Conservation (phyloP, 768 basidiomycete genomes). For the Tremella mesenterica region DNA sequence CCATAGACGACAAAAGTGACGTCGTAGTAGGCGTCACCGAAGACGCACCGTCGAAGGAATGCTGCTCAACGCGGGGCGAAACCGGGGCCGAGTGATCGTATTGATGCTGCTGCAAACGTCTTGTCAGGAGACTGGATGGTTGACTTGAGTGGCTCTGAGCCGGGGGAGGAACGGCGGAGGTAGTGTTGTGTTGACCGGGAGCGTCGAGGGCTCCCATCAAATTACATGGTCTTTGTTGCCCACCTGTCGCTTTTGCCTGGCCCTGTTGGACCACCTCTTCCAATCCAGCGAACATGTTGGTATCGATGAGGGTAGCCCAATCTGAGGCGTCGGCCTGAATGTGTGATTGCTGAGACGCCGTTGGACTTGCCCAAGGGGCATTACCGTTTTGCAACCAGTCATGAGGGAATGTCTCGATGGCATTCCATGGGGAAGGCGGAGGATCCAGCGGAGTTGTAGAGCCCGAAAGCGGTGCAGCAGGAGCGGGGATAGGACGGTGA, state of each 20-base stretch:
- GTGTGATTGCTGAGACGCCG: too few relatives aligned
- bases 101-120: slow-evolving; percentile 22
- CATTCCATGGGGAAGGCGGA: slow-evolving; percentile 26
- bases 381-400: background rate
- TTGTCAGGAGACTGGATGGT: slow-evolving; percentile 16
- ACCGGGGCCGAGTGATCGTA: background rate
- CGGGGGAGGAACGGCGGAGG: slow-evolving; percentile 3
- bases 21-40: slow-evolving; percentile 1
- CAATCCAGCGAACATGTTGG: slow-evolving; percentile 22
- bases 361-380: background rate
- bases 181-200: slow-evolving; percentile 3
- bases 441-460: slow-evolving; percentile 28
- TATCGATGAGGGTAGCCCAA: slow-evolving; percentile 9
- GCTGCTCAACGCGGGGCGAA: too few relatives aligned
- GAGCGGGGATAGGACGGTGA: slow-evolving; percentile 1
- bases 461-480: too few relatives aligned
- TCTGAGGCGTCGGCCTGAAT: background rate
- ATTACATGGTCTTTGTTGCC: slow-evolving; percentile 1
- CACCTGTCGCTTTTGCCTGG: slow-evolving; percentile 7
- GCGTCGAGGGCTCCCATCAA: background rate
- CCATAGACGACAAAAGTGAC: too few relatives aligned
- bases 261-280: slow-evolving; percentile 26
- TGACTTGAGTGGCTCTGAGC: background rate
- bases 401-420: slow-evolving; percentile 2
- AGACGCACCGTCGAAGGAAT: too few relatives aligned